phyloP scores from a whole-genome alignment of 176 grass and related monocot species.

The Avena atlantica region DNA sequence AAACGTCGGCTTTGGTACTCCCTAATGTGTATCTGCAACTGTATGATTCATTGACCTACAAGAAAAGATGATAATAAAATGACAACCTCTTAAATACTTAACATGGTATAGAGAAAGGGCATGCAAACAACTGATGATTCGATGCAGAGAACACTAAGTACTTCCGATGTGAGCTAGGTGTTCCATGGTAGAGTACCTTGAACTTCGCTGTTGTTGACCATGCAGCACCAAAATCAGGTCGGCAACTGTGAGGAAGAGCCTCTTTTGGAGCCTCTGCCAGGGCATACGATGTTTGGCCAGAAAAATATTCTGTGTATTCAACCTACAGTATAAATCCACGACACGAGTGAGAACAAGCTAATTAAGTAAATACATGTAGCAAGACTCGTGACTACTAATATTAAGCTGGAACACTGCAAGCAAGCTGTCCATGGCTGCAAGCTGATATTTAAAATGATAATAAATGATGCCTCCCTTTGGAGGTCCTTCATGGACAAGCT shows the following conservation, averaged over 20 bases:
- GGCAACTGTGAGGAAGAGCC: conserved; percentile 80
- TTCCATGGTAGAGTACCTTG: conserved; percentile 58
- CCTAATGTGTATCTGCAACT: conserved; percentile 83
- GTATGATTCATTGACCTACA: conserved; percentile 94
- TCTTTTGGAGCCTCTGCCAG: conserved; percentile 89
- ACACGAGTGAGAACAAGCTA: conserved; percentile 17
- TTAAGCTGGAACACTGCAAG: neutral
- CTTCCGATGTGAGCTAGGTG: conserved; percentile 4
- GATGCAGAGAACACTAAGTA: neutral
- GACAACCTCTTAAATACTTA: conserved; percentile 2
- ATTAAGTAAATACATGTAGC: conserved; percentile 29
- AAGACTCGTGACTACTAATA: neutral
- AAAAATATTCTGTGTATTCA: conserved; percentile 96
- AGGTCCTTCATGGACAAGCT: neutral
- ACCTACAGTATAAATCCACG: conserved; percentile 61
- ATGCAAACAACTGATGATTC: conserved; percentile 12
- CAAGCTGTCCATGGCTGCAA: neutral
- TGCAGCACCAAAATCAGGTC: conserved; percentile 79
- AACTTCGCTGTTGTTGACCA: conserved; percentile 78
- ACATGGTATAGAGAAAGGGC: conserved; percentile 2
- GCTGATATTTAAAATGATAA: neutral
- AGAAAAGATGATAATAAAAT: conserved; percentile 35
- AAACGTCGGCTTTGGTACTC: conserved; percentile 82
- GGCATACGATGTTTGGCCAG: conserved; percentile 86
- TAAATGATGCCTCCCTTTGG: neutral